These are phyloP conservation scores for Acrocalymma vagum DNA, from an alignment of 2,329 filamentous ascomycete species.

Conservation along the genomic window DNA sequence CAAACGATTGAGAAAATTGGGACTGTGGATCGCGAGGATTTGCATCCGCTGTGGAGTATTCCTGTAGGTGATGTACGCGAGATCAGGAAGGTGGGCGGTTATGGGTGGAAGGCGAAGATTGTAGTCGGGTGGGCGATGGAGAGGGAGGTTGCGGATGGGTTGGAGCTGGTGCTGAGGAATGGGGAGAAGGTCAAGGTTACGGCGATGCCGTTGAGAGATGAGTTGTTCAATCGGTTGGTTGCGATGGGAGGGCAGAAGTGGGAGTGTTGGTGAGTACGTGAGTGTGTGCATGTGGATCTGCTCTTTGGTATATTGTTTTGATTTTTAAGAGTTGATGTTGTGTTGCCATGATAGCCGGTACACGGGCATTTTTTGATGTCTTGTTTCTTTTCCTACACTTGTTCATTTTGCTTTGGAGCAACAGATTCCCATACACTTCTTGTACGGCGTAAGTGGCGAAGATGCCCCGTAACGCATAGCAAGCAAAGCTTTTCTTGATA, in stretches of 20 bases:
- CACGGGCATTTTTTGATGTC: too few relatives aligned
- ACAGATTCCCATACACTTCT: too few relatives aligned
- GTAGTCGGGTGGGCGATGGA: slow-evolving; percentile 82
- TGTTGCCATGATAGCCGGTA: too few relatives aligned
- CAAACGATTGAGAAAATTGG: slow-evolving; percentile 55
- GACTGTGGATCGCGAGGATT: slow-evolving; percentile 58
- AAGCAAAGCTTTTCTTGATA: too few relatives aligned
- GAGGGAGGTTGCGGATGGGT: slow-evolving; percentile 76
- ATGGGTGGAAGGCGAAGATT: slow-evolving; percentile 86
- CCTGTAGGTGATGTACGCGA: slow-evolving; percentile 76
- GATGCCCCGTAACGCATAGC: too few relatives aligned
- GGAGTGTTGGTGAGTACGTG: slow-evolving; percentile 71
- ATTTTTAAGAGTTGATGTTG: too few relatives aligned
- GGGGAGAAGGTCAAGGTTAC: slow-evolving; percentile 71
- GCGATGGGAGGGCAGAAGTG: slow-evolving; percentile 84
- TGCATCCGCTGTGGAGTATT: slow-evolving; percentile 72
- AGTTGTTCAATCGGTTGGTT: slow-evolving; percentile 81
- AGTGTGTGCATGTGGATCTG: too few relatives aligned
- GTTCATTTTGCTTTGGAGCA: too few relatives aligned
- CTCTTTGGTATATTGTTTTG: too few relatives aligned
- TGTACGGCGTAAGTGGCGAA: too few relatives aligned
- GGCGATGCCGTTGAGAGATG: slow-evolving; percentile 75
- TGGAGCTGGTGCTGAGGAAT: slow-evolving; percentile 70
- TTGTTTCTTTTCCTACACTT: too few relatives aligned
- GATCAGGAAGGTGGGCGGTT: slow-evolving; percentile 79